Evolutionary conservation across 192 early-diverging fungal species (phyloP), one percentile per base, ranked within the genome.

Genomic region (Entomortierella lignicola): DNA sequence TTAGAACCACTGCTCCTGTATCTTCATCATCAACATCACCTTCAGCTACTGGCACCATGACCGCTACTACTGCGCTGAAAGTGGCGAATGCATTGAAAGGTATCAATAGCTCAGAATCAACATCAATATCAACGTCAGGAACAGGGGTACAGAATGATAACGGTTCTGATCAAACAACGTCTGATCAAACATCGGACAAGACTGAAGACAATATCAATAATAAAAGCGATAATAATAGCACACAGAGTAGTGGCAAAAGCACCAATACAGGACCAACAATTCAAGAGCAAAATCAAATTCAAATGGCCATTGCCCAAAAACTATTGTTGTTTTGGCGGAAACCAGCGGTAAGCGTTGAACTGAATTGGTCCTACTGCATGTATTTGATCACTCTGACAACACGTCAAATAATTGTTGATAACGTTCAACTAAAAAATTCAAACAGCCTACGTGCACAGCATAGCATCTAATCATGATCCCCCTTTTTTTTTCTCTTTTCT

Each of bases 281-380:
- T 21, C 69, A 55, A 42, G 60, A 71, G 32, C 69, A 71, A 18
- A 85, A 89, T 56, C 85, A 85, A 58, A 85, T 86, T 55, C 89
- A 91, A 55, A 88, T 90, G 83, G 88, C 90, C 18, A 91, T 91
- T 41, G 91, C 90, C 13, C 91, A 94, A 70, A 93, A 91, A 63
- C 77, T 94, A 27, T 62, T 93, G 17, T 66, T 93, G 42, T 92
- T 93, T 55, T 94, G 89, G 88, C 90, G 91, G 74, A 94, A 93
- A 80, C 92, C 93, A 29, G 93, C 93, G 48, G 88, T 87, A 85
- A 75, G 72, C n/a, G n/a, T n/a, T n/a, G n/a, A n/a, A n/a, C n/a
- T n/a, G n/a, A n/a, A n/a, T n/a, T n/a, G n/a, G n/a, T n/a, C n/a
- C n/a, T n/a, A n/a, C n/a, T n/a, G n/a, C n/a, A n/a, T n/a, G n/a